phyloP scores from a whole-genome alignment of 129 eudicot genomes.

The Escallonia herrerae region DNA sequence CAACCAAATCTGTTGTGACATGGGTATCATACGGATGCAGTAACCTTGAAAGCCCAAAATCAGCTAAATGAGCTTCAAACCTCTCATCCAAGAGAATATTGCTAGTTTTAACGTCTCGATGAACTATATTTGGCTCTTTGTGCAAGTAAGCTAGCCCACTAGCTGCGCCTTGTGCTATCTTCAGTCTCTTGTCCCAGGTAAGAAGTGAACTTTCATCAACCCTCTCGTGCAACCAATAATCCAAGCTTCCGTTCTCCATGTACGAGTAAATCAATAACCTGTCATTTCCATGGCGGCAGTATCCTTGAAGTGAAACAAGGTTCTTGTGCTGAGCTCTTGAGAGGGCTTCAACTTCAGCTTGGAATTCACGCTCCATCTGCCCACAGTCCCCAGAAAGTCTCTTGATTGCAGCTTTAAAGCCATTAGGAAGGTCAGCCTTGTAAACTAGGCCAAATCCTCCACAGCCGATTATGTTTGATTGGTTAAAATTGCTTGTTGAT shows the following conservation, averaged over 20 bases:
- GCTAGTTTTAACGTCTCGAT: constrained; percentile 92
- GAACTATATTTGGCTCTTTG: constrained; percentile 72
- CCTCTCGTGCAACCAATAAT: constrained; percentile 90
- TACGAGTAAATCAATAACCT: constrained; percentile 65
- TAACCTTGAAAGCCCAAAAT: constrained; percentile 83
- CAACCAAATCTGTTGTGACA: constrained; percentile 94
- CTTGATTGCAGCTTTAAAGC: constrained; percentile 83
- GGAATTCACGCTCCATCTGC: constrained; percentile 96
- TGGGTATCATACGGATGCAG: constrained; percentile 88
- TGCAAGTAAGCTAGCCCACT: constrained; percentile 79
- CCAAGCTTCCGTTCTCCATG: constrained; percentile 92
- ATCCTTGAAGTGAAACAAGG: constrained; percentile 87
- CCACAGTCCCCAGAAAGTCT: constrained; percentile 95
- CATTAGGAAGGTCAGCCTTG: constrained; percentile 71
- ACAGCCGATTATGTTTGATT: constrained; percentile 89
- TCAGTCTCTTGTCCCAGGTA: constrained; percentile 56
- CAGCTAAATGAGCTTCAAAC: constrained; percentile 92
- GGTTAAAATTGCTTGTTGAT: constrained; percentile 81
- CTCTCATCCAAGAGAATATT: constrained; percentile 73
- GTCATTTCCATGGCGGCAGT: constrained; percentile 59
- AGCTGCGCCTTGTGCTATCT: constrained; percentile 89
- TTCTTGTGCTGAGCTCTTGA: constrained; percentile 90
- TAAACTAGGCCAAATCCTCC: constrained; percentile 95
- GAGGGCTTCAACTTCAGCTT: constrained; percentile 94
- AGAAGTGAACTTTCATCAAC: constrained; percentile 48